Conservation (phyloP, 495 filamentous ascomycete genomes). For the Penicillium antarcticum region DNA sequence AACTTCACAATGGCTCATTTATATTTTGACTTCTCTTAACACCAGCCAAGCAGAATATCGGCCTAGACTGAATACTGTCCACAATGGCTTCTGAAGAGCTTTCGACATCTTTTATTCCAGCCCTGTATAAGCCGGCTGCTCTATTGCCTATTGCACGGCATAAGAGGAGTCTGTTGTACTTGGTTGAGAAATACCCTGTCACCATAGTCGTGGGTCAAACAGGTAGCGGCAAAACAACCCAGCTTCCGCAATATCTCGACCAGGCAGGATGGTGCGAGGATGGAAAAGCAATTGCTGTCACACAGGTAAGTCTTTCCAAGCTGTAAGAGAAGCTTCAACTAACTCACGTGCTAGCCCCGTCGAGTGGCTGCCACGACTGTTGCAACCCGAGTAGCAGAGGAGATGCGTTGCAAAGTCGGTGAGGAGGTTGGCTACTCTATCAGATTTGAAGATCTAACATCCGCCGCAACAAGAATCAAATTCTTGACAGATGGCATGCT, state of each 20-base stretch:
- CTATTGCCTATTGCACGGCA: conserved; percentile 77
- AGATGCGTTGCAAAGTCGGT: conserved; percentile 85
- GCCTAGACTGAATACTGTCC: background rate
- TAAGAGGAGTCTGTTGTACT: conserved; percentile 67
- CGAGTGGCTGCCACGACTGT: conserved; percentile 92
- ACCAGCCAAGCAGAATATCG: background rate
- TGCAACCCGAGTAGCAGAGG: conserved; percentile 85
- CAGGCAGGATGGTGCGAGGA: conserved; percentile 86
- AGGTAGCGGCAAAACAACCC: conserved; percentile 88
- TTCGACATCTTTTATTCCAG: conserved; percentile 64
- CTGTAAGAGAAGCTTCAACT: background rate
- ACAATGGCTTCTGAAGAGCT: conserved; percentile 54
- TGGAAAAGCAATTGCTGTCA: conserved; percentile 80
- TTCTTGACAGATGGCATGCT: conserved; percentile 95
- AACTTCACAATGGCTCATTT: conserved; percentile 1
- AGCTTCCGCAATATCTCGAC: conserved; percentile 84
- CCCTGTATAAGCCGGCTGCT: conserved; percentile 72
- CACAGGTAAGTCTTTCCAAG: conserved; percentile 63
- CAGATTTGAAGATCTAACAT: conserved; percentile 95
- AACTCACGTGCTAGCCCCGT: conserved; percentile 60
- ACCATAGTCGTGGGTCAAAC: conserved; percentile 87
- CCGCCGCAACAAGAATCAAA: conserved; percentile 82
- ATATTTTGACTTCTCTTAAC: background rate
- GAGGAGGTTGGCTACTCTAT: conserved; percentile 97
- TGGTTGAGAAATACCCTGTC: conserved; percentile 73